Conservation (phyloP, 2,329 filamentous ascomycete species). For the Neofusicoccum sp. region DNA sequence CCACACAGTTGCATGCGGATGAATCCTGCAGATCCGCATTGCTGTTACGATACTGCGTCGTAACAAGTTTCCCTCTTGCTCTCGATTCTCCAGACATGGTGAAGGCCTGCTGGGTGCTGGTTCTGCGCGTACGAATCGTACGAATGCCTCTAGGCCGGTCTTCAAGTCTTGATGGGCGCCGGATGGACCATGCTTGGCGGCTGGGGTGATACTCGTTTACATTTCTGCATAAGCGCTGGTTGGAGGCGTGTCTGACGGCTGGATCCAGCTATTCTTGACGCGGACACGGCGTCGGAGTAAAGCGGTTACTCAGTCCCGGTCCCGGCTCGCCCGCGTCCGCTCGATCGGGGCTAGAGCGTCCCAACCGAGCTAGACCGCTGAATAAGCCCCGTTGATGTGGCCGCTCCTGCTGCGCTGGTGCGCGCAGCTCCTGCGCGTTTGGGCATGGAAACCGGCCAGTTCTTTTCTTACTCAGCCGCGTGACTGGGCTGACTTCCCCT, state of each 20-base stretch:
- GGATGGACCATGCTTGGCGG: neutral
- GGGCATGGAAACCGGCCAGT: no score
- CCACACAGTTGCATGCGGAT: no score
- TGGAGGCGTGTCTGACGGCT: neutral
- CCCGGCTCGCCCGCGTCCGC: neutral
- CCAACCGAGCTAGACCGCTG: neutral
- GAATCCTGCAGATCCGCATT: no score
- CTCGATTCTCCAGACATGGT: no score
- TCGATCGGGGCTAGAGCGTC: slow-evolving; percentile 1
- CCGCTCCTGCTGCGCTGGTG: neutral
- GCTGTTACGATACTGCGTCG: no score
- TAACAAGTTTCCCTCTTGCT: no score
- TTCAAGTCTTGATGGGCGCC: no score
- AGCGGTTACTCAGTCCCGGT: slow-evolving; percentile 10
- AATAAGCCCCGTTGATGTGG: neutral
- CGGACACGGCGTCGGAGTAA: slow-evolving; percentile 3
- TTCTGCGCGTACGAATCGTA: no score
- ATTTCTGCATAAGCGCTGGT: slow-evolving; percentile 8
- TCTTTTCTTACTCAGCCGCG: neutral
- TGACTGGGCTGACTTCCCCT: slow-evolving; percentile 10
- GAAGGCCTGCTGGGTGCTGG: no score
- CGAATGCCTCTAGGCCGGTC: no score
- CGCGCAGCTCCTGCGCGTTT: no score
- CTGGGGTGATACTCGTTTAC: slow-evolving; percentile 5
- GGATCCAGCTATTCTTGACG: slow-evolving; percentile 15